Base-by-base conservation (phyloP, 2,329 filamentous ascomycete genomes). In the Chalaropsis thielavioides region DNA sequence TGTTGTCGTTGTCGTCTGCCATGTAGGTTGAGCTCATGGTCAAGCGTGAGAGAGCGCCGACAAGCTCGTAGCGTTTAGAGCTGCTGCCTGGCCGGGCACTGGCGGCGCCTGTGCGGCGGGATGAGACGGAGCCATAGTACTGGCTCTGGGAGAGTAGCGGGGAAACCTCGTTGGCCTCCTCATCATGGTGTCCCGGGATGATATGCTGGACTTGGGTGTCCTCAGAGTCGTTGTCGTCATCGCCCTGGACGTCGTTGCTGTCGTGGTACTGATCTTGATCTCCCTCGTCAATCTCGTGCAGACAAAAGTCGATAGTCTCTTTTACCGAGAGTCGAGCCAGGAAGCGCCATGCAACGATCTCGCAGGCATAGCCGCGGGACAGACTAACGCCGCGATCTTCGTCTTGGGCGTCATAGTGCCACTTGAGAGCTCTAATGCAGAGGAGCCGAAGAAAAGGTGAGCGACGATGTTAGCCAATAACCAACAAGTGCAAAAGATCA, bases 331-430 rank as follows among this genome's bases (percentile, higher is more conserved):
- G 76, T 64, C 83, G 83, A 17, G 83, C 84, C 43, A 92, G 77
- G 69, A 90, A 90, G 46, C 88, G 82, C 86, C 88, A 91, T 44
- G 89, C 89, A 15, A 90, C 87, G 68, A 90, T 88, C 75, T 92
- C 89, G 71, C 88, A 92, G 35, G 87, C 88, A 71, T 84, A 83
- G 22, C 86, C 87, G 64, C 88, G 81, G 15, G 87, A 82, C 66
- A 87, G 82, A 66, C 84, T 83, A 40, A 92, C 75, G 3, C 84
- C 84, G 67, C 83, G 82, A 66, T 87, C 78, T 68, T 88, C 86
- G 41, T 80, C 76, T 13, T 82, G 80, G 27, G 81, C 77, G 67
- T 87, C 77, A 70, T 85, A 92, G 71, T 92, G 87, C 79, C 86
- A 89, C 71, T 87, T 88, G 38, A 91, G 77, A 1, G 87, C 87